Conservation (phyloP, 441 rosid genomes). For the Gossypium davidsonii region DNA sequence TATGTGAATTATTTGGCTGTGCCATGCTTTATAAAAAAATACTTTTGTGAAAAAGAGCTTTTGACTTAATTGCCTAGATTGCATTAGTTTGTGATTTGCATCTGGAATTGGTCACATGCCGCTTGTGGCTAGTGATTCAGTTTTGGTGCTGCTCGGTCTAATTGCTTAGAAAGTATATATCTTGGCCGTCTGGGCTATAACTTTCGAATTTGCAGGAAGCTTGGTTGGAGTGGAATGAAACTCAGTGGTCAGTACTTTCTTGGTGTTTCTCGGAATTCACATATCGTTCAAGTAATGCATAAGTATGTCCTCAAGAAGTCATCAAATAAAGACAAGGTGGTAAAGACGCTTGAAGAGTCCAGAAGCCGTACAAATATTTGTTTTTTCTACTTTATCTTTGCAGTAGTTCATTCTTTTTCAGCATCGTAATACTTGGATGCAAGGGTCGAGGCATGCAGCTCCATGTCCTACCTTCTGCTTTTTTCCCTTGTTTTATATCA, state of each 20-base stretch:
- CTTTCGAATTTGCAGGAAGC: conserved; percentile 24
- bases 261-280: neutral
- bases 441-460: conserved; percentile 11
- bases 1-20: no score
- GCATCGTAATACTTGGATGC: conserved; percentile 4
- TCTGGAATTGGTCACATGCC: neutral
- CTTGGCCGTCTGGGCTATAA: neutral
- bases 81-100: neutral
- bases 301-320: neutral
- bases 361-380: conserved; percentile 13
- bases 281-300: conserved; percentile 5
- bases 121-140: neutral
- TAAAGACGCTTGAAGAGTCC: conserved; percentile 11
- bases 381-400: neutral
- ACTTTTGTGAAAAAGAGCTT: neutral
- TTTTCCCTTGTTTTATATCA: neutral
- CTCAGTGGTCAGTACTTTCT: conserved; percentile 15
- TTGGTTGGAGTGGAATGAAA: conserved; percentile 23
- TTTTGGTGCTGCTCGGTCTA: neutral
- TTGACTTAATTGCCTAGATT: neutral
- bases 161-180: neutral
- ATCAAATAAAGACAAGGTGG: conserved; percentile 14
- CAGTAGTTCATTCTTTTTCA: neutral
- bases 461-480: neutral
- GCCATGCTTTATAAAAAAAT: no score